Conservation (phyloP, 2,329 filamentous ascomycete genomes). For the Stachybotrys chlorohalonatus region DNA sequence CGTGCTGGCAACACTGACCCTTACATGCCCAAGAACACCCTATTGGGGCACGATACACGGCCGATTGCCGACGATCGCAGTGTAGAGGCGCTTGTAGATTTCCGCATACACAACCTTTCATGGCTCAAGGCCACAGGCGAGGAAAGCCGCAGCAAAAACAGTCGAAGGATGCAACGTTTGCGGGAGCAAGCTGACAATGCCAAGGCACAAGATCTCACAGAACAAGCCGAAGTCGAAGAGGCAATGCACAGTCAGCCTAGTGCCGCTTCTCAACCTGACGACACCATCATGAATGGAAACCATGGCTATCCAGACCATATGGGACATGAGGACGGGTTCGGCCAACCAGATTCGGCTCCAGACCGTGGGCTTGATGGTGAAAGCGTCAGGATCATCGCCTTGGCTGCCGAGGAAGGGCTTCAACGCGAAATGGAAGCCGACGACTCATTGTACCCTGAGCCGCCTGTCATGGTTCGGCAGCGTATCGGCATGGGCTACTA, state of each 20-base stretch:
- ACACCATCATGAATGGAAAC: constrained; percentile 1
- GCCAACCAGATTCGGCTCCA: not conserved
- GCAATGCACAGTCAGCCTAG: constrained; percentile 7
- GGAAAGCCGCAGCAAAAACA: constrained; percentile 47
- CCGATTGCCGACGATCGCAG: constrained; percentile 86
- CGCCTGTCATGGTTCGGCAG: constrained; percentile 34
- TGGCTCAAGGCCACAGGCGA: constrained; percentile 63
- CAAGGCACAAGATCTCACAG: constrained; percentile 39
- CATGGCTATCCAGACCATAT: constrained; percentile 18
- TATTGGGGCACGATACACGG: constrained; percentile 84
- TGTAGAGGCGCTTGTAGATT: constrained; percentile 84
- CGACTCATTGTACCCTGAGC: constrained; percentile 37
- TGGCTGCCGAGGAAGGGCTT: constrained; percentile 2
- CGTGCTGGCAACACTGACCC: constrained; percentile 57
- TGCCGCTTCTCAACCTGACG: constrained; percentile 1
- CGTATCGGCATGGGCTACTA: constrained; percentile 53
- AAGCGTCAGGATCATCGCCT: not conserved
- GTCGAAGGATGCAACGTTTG: constrained; percentile 48
- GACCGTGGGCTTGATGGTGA: not conserved
- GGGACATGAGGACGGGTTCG: not conserved
- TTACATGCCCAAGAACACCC: constrained; percentile 78
- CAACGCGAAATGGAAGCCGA: constrained; percentile 19
- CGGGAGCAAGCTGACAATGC: constrained; percentile 47
- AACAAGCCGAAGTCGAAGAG: constrained; percentile 16
- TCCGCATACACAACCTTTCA: constrained; percentile 75